Percentiles rank a stretch among this genome's conserved stretches.
phyloP scores from a whole-genome alignment of 108 stramenopile genomes.

The Nitzschia sp. region DNA sequence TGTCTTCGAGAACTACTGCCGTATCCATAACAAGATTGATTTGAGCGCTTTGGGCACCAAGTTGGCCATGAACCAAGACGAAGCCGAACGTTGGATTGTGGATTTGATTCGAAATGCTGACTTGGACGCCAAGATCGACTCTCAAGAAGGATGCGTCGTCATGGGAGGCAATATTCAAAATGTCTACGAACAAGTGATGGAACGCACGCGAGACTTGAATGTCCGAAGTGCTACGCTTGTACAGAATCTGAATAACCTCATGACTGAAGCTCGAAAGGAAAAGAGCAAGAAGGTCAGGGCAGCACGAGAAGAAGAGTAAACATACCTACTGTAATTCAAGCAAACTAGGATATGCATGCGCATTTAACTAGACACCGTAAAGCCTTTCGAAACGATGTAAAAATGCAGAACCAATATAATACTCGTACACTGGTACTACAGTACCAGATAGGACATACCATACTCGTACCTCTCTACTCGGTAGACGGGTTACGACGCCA shows the following conservation, averaged over 20 bases:
- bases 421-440: too few species aligned
- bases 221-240: conserved; percentile 75
- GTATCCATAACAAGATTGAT: conserved; percentile 99
- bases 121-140: conserved; percentile 97
- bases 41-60: conserved; percentile 91
- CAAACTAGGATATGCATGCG: too few species aligned
- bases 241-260: conserved; percentile 59
- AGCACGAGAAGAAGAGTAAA: conserved; percentile 53
- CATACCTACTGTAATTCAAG: too few species aligned
- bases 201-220: conserved; percentile 94
- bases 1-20: conserved; percentile 99
- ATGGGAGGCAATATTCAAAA: conserved; percentile 86
- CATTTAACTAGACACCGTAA: too few species aligned
- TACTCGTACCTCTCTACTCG: too few species aligned
- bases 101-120: conserved; percentile 94
- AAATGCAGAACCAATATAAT: too few species aligned
- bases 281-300: conserved; percentile 51
- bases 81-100: conserved; percentile 98
- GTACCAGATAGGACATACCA: too few species aligned
- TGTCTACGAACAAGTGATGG: conserved; percentile 93
- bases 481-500: neutral
- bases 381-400: too few species aligned
- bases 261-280: conserved; percentile 70
- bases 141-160: conserved; percentile 90
- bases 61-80: conserved; percentile 91